Percentiles rank a stretch among this genome's conserved stretches.
Conservation (phyloP, 352 stramenopile species). For the Phytophthora aleatoria region DNA sequence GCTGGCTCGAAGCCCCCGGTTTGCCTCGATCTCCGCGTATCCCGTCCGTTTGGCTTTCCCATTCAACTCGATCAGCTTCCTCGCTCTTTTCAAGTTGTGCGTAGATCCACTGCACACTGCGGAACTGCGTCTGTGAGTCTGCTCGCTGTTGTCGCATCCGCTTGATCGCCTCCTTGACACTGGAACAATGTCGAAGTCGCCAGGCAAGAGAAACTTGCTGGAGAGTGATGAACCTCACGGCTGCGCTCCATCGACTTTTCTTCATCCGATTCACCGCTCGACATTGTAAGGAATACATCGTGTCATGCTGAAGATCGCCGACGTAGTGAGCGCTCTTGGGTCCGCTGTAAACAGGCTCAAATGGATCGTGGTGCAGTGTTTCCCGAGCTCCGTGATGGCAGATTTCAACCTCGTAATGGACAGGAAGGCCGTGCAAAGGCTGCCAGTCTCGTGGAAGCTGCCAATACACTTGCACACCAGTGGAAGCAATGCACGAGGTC, state of each 20-base stretch:
- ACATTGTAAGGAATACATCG: slow-evolving; percentile 59
- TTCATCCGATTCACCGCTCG: slow-evolving; percentile 53
- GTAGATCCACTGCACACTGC: slow-evolving; percentile 61
- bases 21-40: slow-evolving; percentile 13
- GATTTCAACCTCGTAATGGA: slow-evolving; percentile 65
- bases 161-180: slow-evolving; percentile 49
- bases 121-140: slow-evolving; percentile 36
- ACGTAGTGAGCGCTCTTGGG: slow-evolving; percentile 39
- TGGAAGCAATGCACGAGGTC: slow-evolving; percentile 47
- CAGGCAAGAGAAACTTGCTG: slow-evolving; percentile 59
- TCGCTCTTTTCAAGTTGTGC: slow-evolving; percentile 43
- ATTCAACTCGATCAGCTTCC: slow-evolving; percentile 22
- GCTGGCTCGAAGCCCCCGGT: slow-evolving; percentile 10
- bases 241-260: slow-evolving; percentile 58
- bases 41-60: slow-evolving; percentile 30
- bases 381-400: slow-evolving; percentile 34
- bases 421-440: slow-evolving; percentile 37
- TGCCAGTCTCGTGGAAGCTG: slow-evolving; percentile 54
- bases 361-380: slow-evolving; percentile 30
- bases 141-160: slow-evolving; percentile 35
- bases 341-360: slow-evolving; percentile 51
- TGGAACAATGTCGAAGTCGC: slow-evolving; percentile 56
- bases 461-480: slow-evolving; percentile 62
- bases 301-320: slow-evolving; percentile 33
- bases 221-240: slow-evolving; percentile 55